Conservation (phyloP, 768 basidiomycete genomes). For the Crassisporium funariophilum region DNA sequence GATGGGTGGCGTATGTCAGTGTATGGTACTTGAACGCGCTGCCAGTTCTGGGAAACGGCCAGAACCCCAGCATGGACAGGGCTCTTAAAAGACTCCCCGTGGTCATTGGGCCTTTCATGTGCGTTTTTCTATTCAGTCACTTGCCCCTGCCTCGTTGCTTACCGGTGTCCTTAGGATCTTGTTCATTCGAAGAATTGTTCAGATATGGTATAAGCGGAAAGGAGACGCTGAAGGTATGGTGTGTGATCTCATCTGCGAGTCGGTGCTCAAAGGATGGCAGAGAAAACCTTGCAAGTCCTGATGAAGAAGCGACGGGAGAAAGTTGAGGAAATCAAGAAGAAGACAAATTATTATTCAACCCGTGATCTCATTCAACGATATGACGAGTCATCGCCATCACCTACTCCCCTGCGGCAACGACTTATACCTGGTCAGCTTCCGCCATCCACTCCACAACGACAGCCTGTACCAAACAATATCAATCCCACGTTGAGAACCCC, state of each 20-base stretch:
- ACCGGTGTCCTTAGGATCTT: slow-evolving; percentile 56
- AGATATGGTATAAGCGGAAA: slow-evolving; percentile 81
- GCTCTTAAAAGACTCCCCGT: slow-evolving; percentile 58
- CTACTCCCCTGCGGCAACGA: slow-evolving; percentile 47
- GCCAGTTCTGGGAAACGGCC: slow-evolving; percentile 40
- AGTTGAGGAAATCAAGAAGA: slow-evolving; percentile 96
- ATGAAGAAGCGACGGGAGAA: slow-evolving; percentile 80
- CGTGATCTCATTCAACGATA: slow-evolving; percentile 89
- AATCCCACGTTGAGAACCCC: slow-evolving; percentile 26
- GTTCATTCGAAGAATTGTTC: slow-evolving; percentile 78
- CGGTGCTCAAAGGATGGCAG: slow-evolving; percentile 39
- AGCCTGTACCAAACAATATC: slow-evolving; percentile 20
- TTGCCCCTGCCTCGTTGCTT: slow-evolving; percentile 7
- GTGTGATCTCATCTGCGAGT: neutral
- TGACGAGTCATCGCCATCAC: slow-evolving; percentile 56
- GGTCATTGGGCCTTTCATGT: slow-evolving; percentile 78
- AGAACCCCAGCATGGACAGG: slow-evolving; percentile 37
- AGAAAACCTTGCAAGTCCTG: slow-evolving; percentile 73
- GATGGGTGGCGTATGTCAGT: slow-evolving; percentile 72
- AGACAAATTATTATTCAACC: slow-evolving; percentile 94
- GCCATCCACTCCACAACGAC: slow-evolving; percentile 36
- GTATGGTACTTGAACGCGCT: slow-evolving; percentile 71
- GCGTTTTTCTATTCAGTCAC: slow-evolving; percentile 31
- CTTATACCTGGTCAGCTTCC: slow-evolving; percentile 27
- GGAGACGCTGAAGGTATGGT: slow-evolving; percentile 77